Evolutionary conservation across 2,329 filamentous ascomycete genomes (phyloP).

Genomic region (Penicillium polonicum): DNA sequence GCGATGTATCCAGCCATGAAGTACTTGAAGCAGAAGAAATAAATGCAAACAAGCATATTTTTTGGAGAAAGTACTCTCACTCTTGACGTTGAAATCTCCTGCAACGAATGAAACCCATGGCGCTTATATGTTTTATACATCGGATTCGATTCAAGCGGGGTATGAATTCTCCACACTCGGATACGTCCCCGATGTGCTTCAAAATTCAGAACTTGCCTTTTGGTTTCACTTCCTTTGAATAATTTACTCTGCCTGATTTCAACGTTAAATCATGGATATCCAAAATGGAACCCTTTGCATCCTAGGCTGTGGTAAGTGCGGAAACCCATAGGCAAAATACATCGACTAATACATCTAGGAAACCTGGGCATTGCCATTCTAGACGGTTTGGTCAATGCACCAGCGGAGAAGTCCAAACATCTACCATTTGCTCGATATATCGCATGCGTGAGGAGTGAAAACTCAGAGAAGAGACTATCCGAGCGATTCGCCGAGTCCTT

Average conservation of each 20-base stretch:
- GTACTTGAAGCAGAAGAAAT: not conserved
- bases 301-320: constrained; percentile 21
- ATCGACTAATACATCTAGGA: constrained; percentile 25
- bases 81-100: not conserved
- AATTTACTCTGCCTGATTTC: not conserved
- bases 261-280: constrained; percentile 10
- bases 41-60: not conserved
- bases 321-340: not conserved
- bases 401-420: constrained; percentile 6
- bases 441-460: constrained; percentile 45
- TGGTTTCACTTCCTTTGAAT: not conserved
- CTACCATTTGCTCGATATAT: constrained; percentile 36
- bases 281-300: constrained; percentile 19
- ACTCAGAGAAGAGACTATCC: constrained; percentile 37
- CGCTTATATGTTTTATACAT: not conserved
- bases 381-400: constrained; percentile 31
- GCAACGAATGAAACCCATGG: not conserved
- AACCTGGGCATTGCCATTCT: constrained; percentile 43
- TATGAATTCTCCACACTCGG: constrained; percentile 8
- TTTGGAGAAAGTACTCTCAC: too few species aligned
- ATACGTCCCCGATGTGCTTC: constrained; percentile 2
- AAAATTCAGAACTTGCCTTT: not conserved
- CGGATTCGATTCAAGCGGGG: not conserved
- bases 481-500: constrained; percentile 33
- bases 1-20: not conserved